Evolutionary conservation across 257 asterid species (phyloP).

Genomic region (Solanum etuberosum): DNA sequence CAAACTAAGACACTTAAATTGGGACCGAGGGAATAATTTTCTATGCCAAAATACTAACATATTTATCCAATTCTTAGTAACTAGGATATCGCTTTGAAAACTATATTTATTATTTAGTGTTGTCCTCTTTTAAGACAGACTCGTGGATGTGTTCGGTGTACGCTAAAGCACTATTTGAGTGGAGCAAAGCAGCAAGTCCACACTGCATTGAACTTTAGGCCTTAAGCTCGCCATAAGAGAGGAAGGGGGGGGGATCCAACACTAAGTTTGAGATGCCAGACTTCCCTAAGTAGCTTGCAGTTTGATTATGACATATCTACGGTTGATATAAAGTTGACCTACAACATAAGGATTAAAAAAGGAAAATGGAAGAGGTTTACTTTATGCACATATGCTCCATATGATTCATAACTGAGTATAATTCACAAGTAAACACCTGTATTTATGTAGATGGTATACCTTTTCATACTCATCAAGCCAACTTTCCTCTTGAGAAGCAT

Average conservation of each 20-base stretch:
- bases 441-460: constrained; percentile 21
- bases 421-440: background rate
- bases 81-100: background rate
- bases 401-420: background rate
- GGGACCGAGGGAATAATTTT: background rate
- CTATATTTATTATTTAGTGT: background rate
- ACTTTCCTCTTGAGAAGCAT: constrained; percentile 65
- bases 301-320: background rate
- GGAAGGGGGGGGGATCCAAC: background rate
- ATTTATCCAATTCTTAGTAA: background rate
- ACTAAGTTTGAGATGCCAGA: background rate
- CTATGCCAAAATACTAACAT: background rate
- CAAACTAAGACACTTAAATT: too few species aligned
- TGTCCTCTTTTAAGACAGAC: background rate
- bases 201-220: background rate
- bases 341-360: background rate
- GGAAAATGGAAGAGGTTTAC: background rate
- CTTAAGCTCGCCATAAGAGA: background rate
- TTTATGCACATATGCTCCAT: background rate
- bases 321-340: background rate
- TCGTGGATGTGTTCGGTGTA: too few species aligned
- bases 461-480: constrained; percentile 89
- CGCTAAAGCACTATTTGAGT: too few species aligned
- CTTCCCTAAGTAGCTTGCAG: background rate
- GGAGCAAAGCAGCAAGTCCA: background rate